Evolutionary conservation across 345 rosid genomes (phyloP), one percentile per base, ranked within the genome.

Genomic region (Hibiscus tridactylites): DNA sequence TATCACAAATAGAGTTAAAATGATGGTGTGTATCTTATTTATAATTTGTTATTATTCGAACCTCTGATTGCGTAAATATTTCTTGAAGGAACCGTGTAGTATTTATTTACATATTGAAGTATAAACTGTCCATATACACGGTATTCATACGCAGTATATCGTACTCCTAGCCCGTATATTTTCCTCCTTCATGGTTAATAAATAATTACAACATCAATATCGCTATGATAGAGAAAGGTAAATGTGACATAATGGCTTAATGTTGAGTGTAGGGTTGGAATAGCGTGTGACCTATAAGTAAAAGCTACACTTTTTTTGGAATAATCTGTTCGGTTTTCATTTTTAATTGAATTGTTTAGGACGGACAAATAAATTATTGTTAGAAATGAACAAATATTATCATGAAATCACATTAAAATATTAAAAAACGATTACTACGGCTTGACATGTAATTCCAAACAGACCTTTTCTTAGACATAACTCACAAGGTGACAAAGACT

Each of bases 391-490:
- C 3, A 37, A 37, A 37, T 37, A 37, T 37, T 37, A 37, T 0
- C 42, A 37, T 37, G 9, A 37, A 37, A 37, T 37, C 8, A 37
- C 1, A 37, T 37, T 37, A 37, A 37, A 5, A 35, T 35, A 5
- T 1, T 5, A 37, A 37, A 37, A 37, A 37, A 1, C 42, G 42
- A 37, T 37, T 37, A 1, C 8, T 35, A 35, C 39, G 39, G 1
- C 39, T 35, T 35, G 8, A 35, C 8, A 52, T 69, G 67, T 64
- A 26, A 15, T 65, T 9, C 26, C 57, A 64, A 15, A 53, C 13
- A 31, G 1, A 39, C 3, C 61, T 66, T 73, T 78, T 65, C 75
- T 73, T 70, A 24, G 67, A 65, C 61, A 66, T 50, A 73, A 73
- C 60, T 62, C 72, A 61, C 29, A 5, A 10, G 35, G 12, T 35